Base-by-base conservation (phyloP, 352 stramenopile genomes). In the Pythium guiyangense region DNA sequence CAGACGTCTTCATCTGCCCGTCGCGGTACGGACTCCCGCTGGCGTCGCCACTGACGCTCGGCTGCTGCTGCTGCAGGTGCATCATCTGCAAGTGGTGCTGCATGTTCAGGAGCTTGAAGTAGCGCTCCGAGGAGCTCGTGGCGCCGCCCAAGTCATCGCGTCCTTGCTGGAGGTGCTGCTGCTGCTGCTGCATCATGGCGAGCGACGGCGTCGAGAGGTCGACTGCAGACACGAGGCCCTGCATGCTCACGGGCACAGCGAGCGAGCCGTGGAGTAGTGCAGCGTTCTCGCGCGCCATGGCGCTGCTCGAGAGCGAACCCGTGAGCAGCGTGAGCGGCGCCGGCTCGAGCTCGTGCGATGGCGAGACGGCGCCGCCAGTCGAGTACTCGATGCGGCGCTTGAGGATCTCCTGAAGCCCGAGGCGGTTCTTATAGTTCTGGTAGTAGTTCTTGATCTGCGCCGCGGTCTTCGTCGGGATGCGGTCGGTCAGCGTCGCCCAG, bases 361-460 rank as follows among this genome's bases (percentile, higher is more conserved):
- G 37, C 20, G 40, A 29, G 0, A 20, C 20, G 57, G 57, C 15
- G 18, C 43, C 40, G 57, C 50, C 50, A 44, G 53, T 43, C 0
- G 54, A 26, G 39, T 64, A 74, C 31, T 94, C 84, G 25, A 90
- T 84, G 8, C 86, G 69, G 49, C 86, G 80, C 66, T 90, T 93
- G 37, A 95, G 52, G 43, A 94, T 91, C 55, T 95, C 86, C 63
- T 96, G 86, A 18, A 97, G 54, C 25, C 90, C 90, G 14, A 96
- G 69, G 5, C 86, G 70, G 44, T 96, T 95, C 77, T 97, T 97
- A 71, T 97, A 97, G 57, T 97, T 97, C 63, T 97, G 89, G 57
- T 96, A 97, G 66, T 96, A 97, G 45, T 96, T 97, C 61, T 97
- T 97, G 63, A 97, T 95, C 60, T 96, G 88, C 4, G 84, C 84